phyloP scores from a whole-genome alignment of 2,329 filamentous ascomycete species.

The Aspergillus terreus region DNA sequence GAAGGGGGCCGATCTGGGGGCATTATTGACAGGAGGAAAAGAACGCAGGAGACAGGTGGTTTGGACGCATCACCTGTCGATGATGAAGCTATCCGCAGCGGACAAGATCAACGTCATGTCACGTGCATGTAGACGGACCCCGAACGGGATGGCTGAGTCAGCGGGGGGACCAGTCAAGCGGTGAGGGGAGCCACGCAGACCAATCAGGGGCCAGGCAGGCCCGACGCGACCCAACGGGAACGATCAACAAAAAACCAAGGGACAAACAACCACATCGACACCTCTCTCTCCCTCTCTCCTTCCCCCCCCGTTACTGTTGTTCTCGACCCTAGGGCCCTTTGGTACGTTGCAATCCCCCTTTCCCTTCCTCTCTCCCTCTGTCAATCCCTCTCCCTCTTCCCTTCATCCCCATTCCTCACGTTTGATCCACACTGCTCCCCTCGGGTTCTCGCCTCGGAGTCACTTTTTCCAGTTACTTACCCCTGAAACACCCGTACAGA shows the following conservation, averaged over 20 bases:
- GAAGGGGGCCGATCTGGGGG: background rate
- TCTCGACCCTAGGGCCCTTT: conserved; percentile 8
- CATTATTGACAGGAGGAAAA: background rate
- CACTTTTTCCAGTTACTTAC: conserved; percentile 21
- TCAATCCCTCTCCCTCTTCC: conserved; percentile 12
- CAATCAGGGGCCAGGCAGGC: conserved; percentile 23
- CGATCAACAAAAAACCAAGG: background rate
- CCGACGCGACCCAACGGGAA: conserved; percentile 35
- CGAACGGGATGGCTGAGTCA: conserved; percentile 14
- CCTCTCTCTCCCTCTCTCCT: background rate
- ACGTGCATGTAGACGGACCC: conserved; percentile 11
- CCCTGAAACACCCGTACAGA: conserved; percentile 25
- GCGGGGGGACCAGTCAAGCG: conserved; percentile 19
- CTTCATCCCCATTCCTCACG: conserved; percentile 9
- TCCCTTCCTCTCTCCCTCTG: conserved; percentile 10
- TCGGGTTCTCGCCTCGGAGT: conserved; percentile 24
- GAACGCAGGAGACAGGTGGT: background rate
- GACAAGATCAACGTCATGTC: background rate
- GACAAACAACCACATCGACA: background rate
- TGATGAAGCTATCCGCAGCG: background rate
- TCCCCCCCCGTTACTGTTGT: conserved; percentile 11
- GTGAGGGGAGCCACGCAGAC: conserved; percentile 11
- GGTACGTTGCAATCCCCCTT: conserved; percentile 7
- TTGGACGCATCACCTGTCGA: background rate
- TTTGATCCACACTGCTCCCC: conserved; percentile 2